These are phyloP conservation scores for Calonectria henricotiae DNA, from an alignment of 2,329 filamentous ascomycete species.

Conservation along the genomic window DNA sequence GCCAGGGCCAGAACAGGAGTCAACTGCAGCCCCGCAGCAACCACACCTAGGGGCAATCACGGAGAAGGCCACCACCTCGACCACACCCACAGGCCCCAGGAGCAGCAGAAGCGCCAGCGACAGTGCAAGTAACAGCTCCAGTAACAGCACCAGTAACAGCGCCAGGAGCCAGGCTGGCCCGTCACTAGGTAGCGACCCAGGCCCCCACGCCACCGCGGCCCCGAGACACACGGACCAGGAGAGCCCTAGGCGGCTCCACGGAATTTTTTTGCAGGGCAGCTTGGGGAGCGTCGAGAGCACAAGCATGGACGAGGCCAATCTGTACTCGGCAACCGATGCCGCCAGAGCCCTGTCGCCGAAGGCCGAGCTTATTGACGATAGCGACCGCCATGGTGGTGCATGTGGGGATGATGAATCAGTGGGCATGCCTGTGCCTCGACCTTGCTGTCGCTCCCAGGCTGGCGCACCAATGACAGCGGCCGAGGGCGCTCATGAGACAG, in stretches of 20 bases:
- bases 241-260: slow-evolving; percentile 40
- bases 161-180: slow-evolving; percentile 23
- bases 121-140: background rate
- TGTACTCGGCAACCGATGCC: slow-evolving; percentile 49
- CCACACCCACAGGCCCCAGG: background rate
- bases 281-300: slow-evolving; percentile 26
- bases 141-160: slow-evolving; percentile 1
- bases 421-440: slow-evolving; percentile 45
- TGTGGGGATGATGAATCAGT: slow-evolving; percentile 40
- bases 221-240: slow-evolving; percentile 46
- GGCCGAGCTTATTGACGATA: slow-evolving; percentile 39
- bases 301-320: slow-evolving; percentile 30
- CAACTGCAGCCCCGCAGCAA: background rate
- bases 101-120: background rate
- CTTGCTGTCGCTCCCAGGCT: slow-evolving; percentile 36
- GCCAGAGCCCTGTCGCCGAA: slow-evolving; percentile 40
- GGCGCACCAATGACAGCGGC: slow-evolving; percentile 50
- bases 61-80: background rate
- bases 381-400: slow-evolving; percentile 28
- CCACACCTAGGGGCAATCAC: slow-evolving; percentile 12
- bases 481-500: slow-evolving; percentile 45
- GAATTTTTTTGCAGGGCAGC: slow-evolving; percentile 39
- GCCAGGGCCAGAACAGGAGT: background rate
- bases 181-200: slow-evolving; percentile 33
- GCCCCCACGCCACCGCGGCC: slow-evolving; percentile 47